A percentile compares a stretch with the other conserved stretches of the same genome.
Evolutionary conservation across 176 grass and related monocot species (phyloP).

Genomic region (Eragrostis curvula): DNA sequence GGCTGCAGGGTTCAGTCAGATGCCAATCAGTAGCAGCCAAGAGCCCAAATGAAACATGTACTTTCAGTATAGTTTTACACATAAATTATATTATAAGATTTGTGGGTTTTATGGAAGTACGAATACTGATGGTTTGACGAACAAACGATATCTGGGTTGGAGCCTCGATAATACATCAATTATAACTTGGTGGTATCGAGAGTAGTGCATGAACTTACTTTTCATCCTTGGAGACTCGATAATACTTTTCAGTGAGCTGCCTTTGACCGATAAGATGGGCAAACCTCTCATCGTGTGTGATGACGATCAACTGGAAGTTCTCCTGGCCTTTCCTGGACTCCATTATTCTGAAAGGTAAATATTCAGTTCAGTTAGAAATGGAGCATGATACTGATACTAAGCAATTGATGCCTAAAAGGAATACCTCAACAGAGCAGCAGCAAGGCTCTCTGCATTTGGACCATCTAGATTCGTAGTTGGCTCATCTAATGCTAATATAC

Average conservation of each 20-base stretch:
- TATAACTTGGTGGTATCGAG: no score
- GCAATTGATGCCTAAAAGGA: not conserved
- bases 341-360: constrained; percentile 74
- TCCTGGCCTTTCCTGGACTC: constrained; percentile 94
- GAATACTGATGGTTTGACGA: not conserved
- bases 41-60: not conserved
- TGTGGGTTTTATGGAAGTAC: not conserved
- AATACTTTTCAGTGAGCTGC: constrained; percentile 96
- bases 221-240: constrained; percentile 89
- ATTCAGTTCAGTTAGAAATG: constrained; percentile 18
- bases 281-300: constrained; percentile 95
- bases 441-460: constrained; percentile 92
- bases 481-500: constrained; percentile 96
- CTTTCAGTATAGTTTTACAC: not conserved
- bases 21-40: constrained; percentile 4
- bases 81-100: not conserved
- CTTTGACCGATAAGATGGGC: constrained; percentile 94
- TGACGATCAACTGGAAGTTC: constrained; percentile 94
- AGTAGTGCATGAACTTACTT: constrained; percentile 50
- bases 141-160: not conserved
- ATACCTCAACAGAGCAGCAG: constrained; percentile 83
- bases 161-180: no score
- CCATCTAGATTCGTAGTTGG: constrained; percentile 97
- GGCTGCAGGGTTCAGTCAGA: constrained; percentile 60
- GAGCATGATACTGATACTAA: not conserved